Base-by-base conservation (phyloP, 768 basidiomycete species). In the Pisolithus albus region DNA sequence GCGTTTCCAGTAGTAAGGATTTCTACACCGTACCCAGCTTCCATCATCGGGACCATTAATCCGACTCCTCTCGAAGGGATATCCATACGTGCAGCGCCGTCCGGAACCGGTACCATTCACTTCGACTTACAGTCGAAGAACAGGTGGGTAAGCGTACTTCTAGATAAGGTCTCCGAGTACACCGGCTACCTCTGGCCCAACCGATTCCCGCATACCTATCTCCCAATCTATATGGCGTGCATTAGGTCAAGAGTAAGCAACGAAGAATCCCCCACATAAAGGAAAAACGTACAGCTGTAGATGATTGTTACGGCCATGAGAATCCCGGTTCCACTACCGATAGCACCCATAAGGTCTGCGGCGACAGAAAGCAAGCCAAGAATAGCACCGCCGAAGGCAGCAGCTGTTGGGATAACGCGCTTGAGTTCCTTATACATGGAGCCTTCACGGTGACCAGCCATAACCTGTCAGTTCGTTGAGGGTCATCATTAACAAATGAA, bases 391-490 rank as follows among this genome's bases (percentile, higher is more conserved):
- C 96, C 95, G 56, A 97, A 91, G 1, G 94, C 92, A 21, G 95
- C 96, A 11, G 96, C 95, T 19, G 94, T 97, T 2, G 96, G 96
- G 57, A 99, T 96, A 55, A 98, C 88, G 41, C 92, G 81, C 77
- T 97, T 99, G 54, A 99, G 81, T 66, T 98, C 96, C 75, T 97
- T 99, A 79, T 98, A 99, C 90, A 98, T 95, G 30, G 88, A 92
- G 15, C 88, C 92, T 67, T 99, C 96, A 59, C 93, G 87, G 69
- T 97, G 94, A 52, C 91, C 83, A 3, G 84, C 83, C 84, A 87
- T 86, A 41, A 86, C 83, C 83, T 84, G 47, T 5, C 21, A 44
- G 34, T 18, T 13, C 9, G 51, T 50, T 23, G 2, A 26, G 10
- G 3, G 7, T 58, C 13, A 56, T 47, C 49, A 6, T 39, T 30